phyloP scores from a whole-genome alignment of 257 asterid species.

The Marsdenia floribunda region DNA sequence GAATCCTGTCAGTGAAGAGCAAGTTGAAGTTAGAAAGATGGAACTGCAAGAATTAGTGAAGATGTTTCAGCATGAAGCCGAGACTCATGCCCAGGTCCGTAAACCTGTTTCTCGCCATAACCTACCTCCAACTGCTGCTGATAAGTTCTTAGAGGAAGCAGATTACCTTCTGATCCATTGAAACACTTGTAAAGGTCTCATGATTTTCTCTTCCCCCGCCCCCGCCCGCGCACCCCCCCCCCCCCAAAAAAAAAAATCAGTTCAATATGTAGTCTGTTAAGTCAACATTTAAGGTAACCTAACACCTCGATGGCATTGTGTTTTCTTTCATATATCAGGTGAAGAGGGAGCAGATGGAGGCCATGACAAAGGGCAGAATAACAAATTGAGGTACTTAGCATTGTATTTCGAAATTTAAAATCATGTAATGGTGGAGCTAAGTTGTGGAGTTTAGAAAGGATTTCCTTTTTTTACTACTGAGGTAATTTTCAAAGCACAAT shows the following conservation, averaged over 20 bases:
- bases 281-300: background rate
- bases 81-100: slow-evolving; percentile 87
- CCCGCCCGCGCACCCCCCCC: too few species aligned
- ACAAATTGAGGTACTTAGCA: background rate
- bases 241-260: too few species aligned
- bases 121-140: slow-evolving; percentile 87
- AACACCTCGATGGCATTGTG: background rate
- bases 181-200: background rate
- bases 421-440: too few species aligned
- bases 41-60: slow-evolving; percentile 74
- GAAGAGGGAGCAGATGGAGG: background rate
- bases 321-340: background rate
- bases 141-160: slow-evolving; percentile 44
- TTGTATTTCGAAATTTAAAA: too few species aligned
- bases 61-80: slow-evolving; percentile 91
- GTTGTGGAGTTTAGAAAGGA: too few species aligned
- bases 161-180: slow-evolving; percentile 51
- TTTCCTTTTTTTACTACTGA: too few species aligned
- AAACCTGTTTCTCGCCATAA: slow-evolving; percentile 55
- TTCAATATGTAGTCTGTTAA: background rate
- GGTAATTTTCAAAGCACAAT: too few species aligned
- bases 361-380: background rate
- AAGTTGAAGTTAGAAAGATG: slow-evolving; percentile 76
- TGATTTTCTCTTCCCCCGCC: background rate
- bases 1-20: slow-evolving; percentile 60